Percentiles rank a stretch among this genome's conserved stretches.
Conservation (phyloP, 164 flowering plant genomes). For the Vitis rotundifolia region DNA sequence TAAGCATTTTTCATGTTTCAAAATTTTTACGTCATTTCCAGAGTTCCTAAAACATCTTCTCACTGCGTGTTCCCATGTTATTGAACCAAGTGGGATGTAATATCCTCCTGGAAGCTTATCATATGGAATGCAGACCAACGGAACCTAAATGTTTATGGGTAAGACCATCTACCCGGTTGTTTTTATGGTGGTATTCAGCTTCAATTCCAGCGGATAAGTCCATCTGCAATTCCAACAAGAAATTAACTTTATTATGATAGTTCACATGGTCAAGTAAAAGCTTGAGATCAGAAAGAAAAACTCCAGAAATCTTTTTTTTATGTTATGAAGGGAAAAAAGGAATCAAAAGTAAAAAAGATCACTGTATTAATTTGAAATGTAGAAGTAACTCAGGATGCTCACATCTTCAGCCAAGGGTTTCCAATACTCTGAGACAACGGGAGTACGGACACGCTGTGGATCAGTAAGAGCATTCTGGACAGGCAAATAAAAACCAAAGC, state of each 20-base stretch:
- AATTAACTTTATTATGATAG: slow-evolving; percentile 1
- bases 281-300: neutral
- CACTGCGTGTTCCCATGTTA: too few relatives aligned
- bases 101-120: too few relatives aligned
- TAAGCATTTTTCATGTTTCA: too few relatives aligned
- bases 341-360: too few relatives aligned
- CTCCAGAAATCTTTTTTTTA: neutral
- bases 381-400: slow-evolving; percentile 21
- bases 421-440: slow-evolving; percentile 85
- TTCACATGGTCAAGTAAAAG: neutral
- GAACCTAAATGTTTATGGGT: neutral
- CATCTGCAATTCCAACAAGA: slow-evolving; percentile 55
- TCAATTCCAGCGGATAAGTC: slow-evolving; percentile 91
- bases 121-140: too few relatives aligned
- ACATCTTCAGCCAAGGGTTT: slow-evolving; percentile 97
- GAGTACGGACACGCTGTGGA: slow-evolving; percentile 84
- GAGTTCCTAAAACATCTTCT: too few relatives aligned
- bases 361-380: too few relatives aligned
- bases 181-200: slow-evolving; percentile 96
- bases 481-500: slow-evolving; percentile 2
- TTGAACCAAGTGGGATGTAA: too few relatives aligned
- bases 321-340: too few relatives aligned
- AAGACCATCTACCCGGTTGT: slow-evolving; percentile 53
- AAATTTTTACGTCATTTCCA: too few relatives aligned
- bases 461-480: slow-evolving; percentile 93